Base-by-base conservation (phyloP, 169 alveolate species). In the Prorocentrum cordatum region DNA sequence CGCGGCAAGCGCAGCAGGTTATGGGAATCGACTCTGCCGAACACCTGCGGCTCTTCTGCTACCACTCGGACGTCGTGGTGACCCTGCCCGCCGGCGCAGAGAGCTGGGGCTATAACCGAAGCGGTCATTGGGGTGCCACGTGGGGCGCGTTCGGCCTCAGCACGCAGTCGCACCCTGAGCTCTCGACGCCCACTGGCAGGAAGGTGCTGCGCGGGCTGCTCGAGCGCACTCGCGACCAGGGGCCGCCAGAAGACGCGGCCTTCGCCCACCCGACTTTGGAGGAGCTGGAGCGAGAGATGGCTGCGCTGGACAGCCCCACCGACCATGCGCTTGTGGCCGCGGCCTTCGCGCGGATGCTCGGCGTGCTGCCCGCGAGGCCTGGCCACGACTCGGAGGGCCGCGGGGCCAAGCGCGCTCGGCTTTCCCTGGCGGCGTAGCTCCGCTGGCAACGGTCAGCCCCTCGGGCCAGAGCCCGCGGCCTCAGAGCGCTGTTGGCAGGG, bases 81-180 rank as follows among this genome's bases (percentile, higher is more conserved):
- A 38, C 58, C 27, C 72, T 75, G 22, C 86, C 86, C 1, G 14
- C 22, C 27, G 22, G 58, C 29, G 86, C 66, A 3, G 26, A 29
- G 22, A 50, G 70, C 22, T 75, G 86, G 86, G 86, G 86, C n/a
- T 75, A 75, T 20, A 54, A 61, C 72, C 42, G 39, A 29, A 42
- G 86, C 22, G 86, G 86, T 16, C 86, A 75, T 31, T 75, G 86
- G 86, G 86, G 86, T 6, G 58, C 58, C 73, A 75, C 72, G 12
- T 26, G 32, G 10, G 68, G 68, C 18, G 24, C 20, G 4, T 22
- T 33, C 31, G 47, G 86, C 72, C 50, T 75, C 29, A 75, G 42
- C 5, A 75, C 86, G 1, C 86, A 75, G 27, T 36, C 86, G n/a
- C 86, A 75, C 33, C 86, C 86, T 3, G 86, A 75, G 72, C 58